Conservation (phyloP, 192 early-diverging fungal species). For the Geranomyces variabilis region DNA sequence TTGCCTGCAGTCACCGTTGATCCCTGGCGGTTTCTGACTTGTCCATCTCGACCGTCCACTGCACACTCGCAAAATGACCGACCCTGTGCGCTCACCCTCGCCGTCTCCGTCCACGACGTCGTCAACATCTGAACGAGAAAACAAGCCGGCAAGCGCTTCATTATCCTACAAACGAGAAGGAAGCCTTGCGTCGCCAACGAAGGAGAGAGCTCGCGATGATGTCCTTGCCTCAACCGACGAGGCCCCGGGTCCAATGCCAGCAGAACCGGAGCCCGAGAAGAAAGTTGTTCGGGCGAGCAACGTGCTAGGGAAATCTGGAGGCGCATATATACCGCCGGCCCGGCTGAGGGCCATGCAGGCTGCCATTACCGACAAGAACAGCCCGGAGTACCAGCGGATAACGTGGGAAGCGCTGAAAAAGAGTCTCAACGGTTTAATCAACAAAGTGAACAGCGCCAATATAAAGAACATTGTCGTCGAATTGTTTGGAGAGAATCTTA, state of each 20-base stretch:
- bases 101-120: too few species aligned
- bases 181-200: too few species aligned
- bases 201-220: too few species aligned
- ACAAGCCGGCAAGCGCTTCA: too few species aligned
- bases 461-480: slow-evolving; percentile 89
- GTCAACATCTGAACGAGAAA: too few species aligned
- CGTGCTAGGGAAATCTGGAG: slow-evolving; percentile 58
- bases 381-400: slow-evolving; percentile 80
- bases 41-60: too few species aligned
- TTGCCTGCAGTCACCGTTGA: too few species aligned
- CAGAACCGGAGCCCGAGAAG: not conserved
- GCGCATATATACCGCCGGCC: slow-evolving; percentile 85
- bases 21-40: too few species aligned
- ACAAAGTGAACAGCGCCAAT: slow-evolving; percentile 91
- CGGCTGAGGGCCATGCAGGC: slow-evolving; percentile 74
- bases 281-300: not conserved
- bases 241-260: not conserved
- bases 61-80: too few species aligned
- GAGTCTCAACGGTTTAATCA: slow-evolving; percentile 91
- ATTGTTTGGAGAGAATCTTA: slow-evolving; percentile 86
- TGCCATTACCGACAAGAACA: slow-evolving; percentile 67
- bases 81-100: too few species aligned
- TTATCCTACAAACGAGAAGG: too few species aligned
- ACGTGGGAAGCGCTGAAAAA: slow-evolving; percentile 95
- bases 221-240: too few species aligned